These are phyloP conservation scores for Rosa rugosa DNA, from an alignment of 306 rosid species.

Conservation along the genomic window DNA sequence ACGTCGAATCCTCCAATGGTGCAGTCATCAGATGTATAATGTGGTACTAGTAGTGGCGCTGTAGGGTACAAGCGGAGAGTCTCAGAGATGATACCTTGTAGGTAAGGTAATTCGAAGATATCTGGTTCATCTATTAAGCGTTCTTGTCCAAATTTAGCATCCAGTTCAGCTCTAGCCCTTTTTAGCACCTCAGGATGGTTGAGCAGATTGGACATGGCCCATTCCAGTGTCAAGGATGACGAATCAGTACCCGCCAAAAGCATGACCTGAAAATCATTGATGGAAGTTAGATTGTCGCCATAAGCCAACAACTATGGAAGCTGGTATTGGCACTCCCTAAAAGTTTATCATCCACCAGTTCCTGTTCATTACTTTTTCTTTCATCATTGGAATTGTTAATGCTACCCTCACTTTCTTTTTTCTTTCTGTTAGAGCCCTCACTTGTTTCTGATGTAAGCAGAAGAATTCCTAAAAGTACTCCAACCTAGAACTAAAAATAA, in stretches of 20 bases:
- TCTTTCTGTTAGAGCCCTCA: background rate
- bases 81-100: slow-evolving; percentile 21
- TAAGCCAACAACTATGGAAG: background rate
- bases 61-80: slow-evolving; percentile 31
- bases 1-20: slow-evolving; percentile 33
- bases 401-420: background rate
- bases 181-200: slow-evolving; percentile 16
- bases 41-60: slow-evolving; percentile 29
- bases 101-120: slow-evolving; percentile 10
- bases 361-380: background rate
- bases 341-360: background rate
- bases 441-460: background rate
- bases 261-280: background rate
- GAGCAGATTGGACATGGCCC: background rate
- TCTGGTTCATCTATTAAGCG: background rate
- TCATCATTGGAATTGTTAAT: background rate
- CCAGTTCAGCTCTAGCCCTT: slow-evolving; percentile 22
- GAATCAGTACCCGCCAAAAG: background rate
- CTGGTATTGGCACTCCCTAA: background rate
- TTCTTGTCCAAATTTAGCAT: slow-evolving; percentile 20
- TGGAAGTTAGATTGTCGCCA: background rate
- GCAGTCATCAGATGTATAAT: slow-evolving; percentile 32
- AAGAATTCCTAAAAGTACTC: background rate
- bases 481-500: background rate
- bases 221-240: slow-evolving; percentile 8